A percentile compares a stretch with the other conserved stretches of the same genome.
Conservation (phyloP, 1,284 basidiomycete genomes). For the Naganishia liquefaciens region DNA sequence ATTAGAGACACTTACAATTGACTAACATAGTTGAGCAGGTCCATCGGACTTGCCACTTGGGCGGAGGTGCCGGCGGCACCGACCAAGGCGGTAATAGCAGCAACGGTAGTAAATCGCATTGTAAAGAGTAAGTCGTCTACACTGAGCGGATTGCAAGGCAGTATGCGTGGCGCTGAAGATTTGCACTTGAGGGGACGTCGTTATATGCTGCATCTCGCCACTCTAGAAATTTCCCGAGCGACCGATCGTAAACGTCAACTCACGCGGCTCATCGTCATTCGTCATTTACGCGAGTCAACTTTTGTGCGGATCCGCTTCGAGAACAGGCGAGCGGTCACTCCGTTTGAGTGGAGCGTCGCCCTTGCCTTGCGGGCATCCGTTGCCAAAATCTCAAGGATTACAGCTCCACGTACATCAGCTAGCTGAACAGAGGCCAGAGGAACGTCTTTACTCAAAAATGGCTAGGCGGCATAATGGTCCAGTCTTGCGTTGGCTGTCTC, state of each 20-base stretch:
- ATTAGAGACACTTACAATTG: constrained; percentile 23
- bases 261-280: constrained; percentile 24
- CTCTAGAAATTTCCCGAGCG: background rate
- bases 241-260: constrained; percentile 10
- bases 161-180: too few species aligned
- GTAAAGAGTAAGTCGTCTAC: background rate
- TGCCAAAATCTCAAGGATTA: too few species aligned
- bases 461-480: too few species aligned
- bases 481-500: too few species aligned
- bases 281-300: constrained; percentile 14
- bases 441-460: too few species aligned
- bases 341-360: background rate
- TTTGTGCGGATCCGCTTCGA: background rate
- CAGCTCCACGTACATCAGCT: too few species aligned
- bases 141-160: background rate
- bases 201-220: background rate
- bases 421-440: too few species aligned
- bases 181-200: too few species aligned
- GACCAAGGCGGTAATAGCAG: constrained; percentile 23
- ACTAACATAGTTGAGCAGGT: constrained; percentile 24
- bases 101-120: constrained; percentile 33
- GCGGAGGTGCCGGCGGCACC: constrained; percentile 27
- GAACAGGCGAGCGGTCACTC: constrained; percentile 5
- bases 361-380: background rate
- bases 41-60: constrained; percentile 18